Evolutionary conservation across 2,329 filamentous ascomycete species (phyloP), one percentile per base, ranked within the genome.

Genomic region (Rutstroemia sp.): DNA sequence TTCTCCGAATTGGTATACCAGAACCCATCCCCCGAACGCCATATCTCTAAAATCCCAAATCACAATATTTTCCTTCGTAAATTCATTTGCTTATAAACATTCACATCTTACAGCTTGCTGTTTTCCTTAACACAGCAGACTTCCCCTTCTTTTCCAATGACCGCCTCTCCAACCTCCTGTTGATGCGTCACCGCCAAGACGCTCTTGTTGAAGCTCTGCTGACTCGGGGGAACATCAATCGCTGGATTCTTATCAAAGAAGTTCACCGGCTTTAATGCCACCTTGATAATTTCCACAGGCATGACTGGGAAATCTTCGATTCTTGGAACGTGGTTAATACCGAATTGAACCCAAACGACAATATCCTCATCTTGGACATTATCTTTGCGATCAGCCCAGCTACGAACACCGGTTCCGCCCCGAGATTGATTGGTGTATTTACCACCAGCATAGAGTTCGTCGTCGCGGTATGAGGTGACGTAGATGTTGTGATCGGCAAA

Each of bases 271-370:
- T 77, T 74, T 39, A 81, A 64, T 47, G 70, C 68, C 1, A 81
- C 75, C 62, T 73, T 73, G 16, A 78, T 66, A 14, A 72, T 77
- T 69, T 87, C 83, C 63, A 77, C 78, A 0, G 83, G 83, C 84
- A 87, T 87, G 42, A 87, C 80, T 1, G 83, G 83, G 70, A 86
- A 87, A 65, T 87, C 83, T 64, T 86, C 83, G 23, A 81, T 75
- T 5, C 83, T 73, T 0, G 82, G 82, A 25, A 84, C 80, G 61
- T 87, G 84, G 37, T 84, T 87, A 25, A 84, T 78, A 17, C 83
- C 74, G 63, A 77, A 78, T 3, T 80, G 78, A 17, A 81, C 75
- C 78, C 79, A 84, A 4, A 84, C 69, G 1, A 84, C 78, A 42
- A 82, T 74, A 44, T 82, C 77, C 19, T 75, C 70, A 57, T 84